Conservation (phyloP, 306 rosid genomes). For the Cicer arietinum region DNA sequence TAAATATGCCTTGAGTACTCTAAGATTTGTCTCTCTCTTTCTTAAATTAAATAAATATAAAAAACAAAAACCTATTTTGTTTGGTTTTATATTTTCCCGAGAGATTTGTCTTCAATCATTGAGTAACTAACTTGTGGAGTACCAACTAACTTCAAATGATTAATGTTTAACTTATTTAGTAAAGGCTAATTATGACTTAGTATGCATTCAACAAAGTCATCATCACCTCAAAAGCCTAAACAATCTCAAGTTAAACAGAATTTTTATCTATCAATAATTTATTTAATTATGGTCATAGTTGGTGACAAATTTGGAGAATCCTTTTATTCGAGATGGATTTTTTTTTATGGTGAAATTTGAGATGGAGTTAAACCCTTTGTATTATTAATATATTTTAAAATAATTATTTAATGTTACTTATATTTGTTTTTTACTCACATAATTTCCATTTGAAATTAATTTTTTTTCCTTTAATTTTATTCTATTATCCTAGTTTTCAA, state of each 20-base stretch:
- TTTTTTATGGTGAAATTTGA: too few species aligned
- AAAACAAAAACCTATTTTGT: constrained; percentile 14
- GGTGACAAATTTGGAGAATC: not conserved
- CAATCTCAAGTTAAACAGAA: constrained; percentile 1
- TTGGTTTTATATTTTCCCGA: constrained; percentile 45
- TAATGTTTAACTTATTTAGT: constrained; percentile 38
- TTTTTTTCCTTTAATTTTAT: not conserved
- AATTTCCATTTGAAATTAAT: not conserved
- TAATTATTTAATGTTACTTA: not conserved
- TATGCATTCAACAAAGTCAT: constrained; percentile 16
- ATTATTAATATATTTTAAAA: too few species aligned
- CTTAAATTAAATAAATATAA: not conserved
- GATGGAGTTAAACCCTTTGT: too few species aligned
- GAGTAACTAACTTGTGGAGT: constrained; percentile 49
- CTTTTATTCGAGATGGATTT: too few species aligned
- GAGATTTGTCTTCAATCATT: constrained; percentile 61
- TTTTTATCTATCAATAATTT: not conserved
- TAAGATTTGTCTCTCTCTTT: constrained; percentile 44
- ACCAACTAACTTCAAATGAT: constrained; percentile 59
- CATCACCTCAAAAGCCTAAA: constrained; percentile 20
- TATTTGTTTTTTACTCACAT: not conserved
- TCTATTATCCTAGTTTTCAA: not conserved
- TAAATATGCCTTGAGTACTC: constrained; percentile 40
- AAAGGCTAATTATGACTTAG: constrained; percentile 36
- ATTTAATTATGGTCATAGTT: not conserved